Evolutionary conservation across 1,139 yeast genomes (phyloP), one percentile per base, ranked within the genome.

Genomic region (Meyerozyma carpophila): DNA sequence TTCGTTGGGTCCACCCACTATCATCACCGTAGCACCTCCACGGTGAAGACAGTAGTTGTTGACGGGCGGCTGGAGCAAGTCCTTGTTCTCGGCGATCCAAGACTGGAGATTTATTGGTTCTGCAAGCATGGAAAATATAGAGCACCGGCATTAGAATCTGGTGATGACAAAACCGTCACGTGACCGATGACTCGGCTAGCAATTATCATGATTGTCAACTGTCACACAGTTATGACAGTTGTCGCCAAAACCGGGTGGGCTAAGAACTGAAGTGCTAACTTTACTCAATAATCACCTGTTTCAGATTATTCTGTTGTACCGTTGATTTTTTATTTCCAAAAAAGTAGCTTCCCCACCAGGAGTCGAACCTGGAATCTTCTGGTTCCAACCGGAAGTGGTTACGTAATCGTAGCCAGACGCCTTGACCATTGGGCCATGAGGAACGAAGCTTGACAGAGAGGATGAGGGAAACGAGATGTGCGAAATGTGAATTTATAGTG

Each of bases 351-450:
- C 90, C 90, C 88, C 90, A 84, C 89, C 89, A 83, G 90, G 90
- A 83, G 84, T 84, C 88, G 90, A 84, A 84, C 90, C 91, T 83
- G 88, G 89, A 83, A 82, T 82, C 90, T 82, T 39, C 28, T 29
- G 49, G 45, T 48, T 48, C 52, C 49, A 49, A 53, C 53, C 53
- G 53, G 60, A 73, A 73, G 78, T 73, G 75, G 69, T 60, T 64
- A 65, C 70, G 60, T 58, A 66, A 70, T 78, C 88, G 88, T 82
- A 82, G 89, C 87, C 89, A 81, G 86, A 82, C 87, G 88, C 88
- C 88, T 82, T 82, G 84, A 82, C 88, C 89, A 82, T 82, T 82
- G 86, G 88, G 88, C 88, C 86, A 82, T 83, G 86, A 81, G 86
- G 88, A 79, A 80, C 77, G 73, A 69, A 69, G 74, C 73, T 63